These are phyloP conservation scores for Teunomyces lycoperdinae DNA, from an alignment of 805 yeast species.

Conservation along the genomic window DNA sequence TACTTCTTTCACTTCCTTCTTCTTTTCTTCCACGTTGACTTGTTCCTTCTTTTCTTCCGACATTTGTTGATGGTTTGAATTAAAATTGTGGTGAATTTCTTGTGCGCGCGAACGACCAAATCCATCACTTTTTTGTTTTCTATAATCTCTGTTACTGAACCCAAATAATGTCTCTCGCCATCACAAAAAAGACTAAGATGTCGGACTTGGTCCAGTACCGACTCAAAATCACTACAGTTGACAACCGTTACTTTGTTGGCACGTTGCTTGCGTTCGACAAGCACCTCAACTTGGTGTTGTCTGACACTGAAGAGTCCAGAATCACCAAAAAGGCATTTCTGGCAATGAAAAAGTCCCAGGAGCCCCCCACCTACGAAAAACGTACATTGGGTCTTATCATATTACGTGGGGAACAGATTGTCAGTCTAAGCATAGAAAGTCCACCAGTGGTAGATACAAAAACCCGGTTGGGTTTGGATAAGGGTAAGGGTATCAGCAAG, in stretches of 20 bases:
- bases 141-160: too few relatives aligned
- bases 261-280: constrained; percentile 84
- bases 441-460: constrained; percentile 51
- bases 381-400: constrained; percentile 78
- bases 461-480: constrained; percentile 23
- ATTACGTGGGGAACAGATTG: constrained; percentile 83
- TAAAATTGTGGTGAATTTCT: not conserved
- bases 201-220: constrained; percentile 73
- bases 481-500: constrained; percentile 23
- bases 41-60: constrained; percentile 2
- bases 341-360: constrained; percentile 29
- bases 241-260: constrained; percentile 76
- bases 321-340: constrained; percentile 57
- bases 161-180: not conserved
- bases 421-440: constrained; percentile 64
- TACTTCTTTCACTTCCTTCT: constrained; percentile 15
- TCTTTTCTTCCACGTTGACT: constrained; percentile 10
- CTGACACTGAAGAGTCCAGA: constrained; percentile 82
- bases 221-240: constrained; percentile 71
- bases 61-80: constrained; percentile 2
- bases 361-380: constrained; percentile 56
- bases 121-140: not conserved
- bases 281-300: constrained; percentile 80
- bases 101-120: constrained; percentile 1
- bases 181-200: constrained; percentile 36